Evolutionary conservation across 116 monocot species (phyloP), one percentile per base, ranked within the genome.

Genomic region (Phalaenopsis hybrid): DNA sequence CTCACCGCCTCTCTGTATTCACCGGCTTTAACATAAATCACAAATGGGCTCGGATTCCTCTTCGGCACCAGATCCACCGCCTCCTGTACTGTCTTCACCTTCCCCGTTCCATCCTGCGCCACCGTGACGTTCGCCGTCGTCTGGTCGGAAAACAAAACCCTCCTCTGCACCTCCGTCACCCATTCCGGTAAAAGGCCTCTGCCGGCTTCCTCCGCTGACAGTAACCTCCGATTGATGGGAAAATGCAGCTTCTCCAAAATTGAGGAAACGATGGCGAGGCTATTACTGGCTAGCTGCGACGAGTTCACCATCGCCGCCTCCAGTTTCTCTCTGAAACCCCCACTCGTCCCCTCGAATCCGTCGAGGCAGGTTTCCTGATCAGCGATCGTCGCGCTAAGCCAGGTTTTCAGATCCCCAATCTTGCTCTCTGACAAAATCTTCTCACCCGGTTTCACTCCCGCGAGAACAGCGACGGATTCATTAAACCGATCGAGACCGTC

Each of bases 321-420:
- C 83, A 95, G 74, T 78, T 84, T 81, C 15, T 74, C 80, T 50
- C 80, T 13, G 43, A 88, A 31, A 0, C 55, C 79, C 0, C 85
- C 85, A 7, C 6, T 63, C n/a, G 25, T 63, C 63, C 63, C 63
- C 2, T 63, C 74, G 2, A 84, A 82, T 4, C 87, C 88, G 57
- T 96, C 94, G 4, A 94, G 73, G 80, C 92, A 96, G 3, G 92
- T 96, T 20, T 88, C 92, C 61, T 89, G 85, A 80, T 93, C 73
- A 12, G 92, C 84, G 45, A 96, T 23, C 10, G 86, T 90, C 8
- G 88, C 90, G 59, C 93, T 96, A 23, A 93, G 81, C 88, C 88
- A 96, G 8, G 93, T 83, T 77, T 68, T 84, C 18, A 93, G 82
- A 43, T 90, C 90, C n/a, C 63, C 79, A 72, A 93, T 87, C 81